Evolutionary conservation across 164 flowering plant species (phyloP).

Genomic region (Santalum album): DNA sequence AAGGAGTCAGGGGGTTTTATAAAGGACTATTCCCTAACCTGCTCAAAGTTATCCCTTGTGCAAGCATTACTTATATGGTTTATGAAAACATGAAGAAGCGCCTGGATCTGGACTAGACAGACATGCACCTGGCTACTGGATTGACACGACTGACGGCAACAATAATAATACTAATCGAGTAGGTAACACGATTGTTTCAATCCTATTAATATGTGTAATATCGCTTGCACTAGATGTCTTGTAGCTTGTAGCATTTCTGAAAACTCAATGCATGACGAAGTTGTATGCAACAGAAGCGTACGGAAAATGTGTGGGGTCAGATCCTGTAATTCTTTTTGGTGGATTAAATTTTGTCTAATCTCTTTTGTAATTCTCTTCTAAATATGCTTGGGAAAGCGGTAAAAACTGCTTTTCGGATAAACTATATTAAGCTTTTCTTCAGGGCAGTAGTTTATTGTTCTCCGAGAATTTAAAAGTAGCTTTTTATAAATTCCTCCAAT

Average conservation of each 20-base stretch:
- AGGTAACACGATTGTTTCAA: slow-evolving; percentile 8
- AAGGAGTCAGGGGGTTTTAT: slow-evolving; percentile 78
- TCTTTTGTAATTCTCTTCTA: no score
- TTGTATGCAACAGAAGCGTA: slow-evolving; percentile 11
- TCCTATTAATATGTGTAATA: not conserved
- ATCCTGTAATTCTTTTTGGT: no score
- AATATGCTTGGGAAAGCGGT: no score
- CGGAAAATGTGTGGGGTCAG: not conserved
- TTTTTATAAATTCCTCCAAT: no score
- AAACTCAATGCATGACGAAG: not conserved
- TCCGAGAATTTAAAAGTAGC: no score
- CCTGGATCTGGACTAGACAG: slow-evolving; percentile 46
- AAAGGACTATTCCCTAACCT: slow-evolving; percentile 88
- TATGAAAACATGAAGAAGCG: slow-evolving; percentile 87
- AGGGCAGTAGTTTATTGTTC: no score
- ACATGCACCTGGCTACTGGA: slow-evolving; percentile 9
- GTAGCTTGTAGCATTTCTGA: not conserved
- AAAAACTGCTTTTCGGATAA: no score
- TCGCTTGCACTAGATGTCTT: slow-evolving; percentile 3
- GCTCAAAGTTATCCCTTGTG: slow-evolving; percentile 89
- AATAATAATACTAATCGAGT: slow-evolving; percentile 13
- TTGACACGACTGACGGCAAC: slow-evolving; percentile 15
- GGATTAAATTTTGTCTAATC: no score
- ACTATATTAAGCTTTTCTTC: no score
- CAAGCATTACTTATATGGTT: slow-evolving; percentile 87